phyloP scores from a whole-genome alignment of 345 rosid species.

The Populus ilicifolia region DNA sequence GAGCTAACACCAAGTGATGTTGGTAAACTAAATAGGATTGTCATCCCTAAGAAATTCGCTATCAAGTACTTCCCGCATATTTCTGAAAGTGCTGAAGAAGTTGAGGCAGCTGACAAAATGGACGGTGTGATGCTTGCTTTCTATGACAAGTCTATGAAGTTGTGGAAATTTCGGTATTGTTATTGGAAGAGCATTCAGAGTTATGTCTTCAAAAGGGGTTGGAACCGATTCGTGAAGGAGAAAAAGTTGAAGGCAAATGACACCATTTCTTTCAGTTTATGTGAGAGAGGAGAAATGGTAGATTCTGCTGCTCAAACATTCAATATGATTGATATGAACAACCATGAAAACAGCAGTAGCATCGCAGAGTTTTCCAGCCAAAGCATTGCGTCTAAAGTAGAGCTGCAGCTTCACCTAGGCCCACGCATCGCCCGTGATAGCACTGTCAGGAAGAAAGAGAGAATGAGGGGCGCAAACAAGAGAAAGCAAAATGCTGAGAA shows the following conservation, averaged over 20 bases:
- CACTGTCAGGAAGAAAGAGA: background rate
- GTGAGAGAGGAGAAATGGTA: slow-evolving; percentile 21
- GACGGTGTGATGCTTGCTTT: slow-evolving; percentile 48
- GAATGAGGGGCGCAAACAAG: background rate
- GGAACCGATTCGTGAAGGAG: slow-evolving; percentile 72
- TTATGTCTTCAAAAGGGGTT: slow-evolving; percentile 82
- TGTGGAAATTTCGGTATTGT: slow-evolving; percentile 81
- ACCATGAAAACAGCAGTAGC: background rate
- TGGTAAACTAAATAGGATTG: slow-evolving; percentile 81
- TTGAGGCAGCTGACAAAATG: background rate
- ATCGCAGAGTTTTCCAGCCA: background rate
- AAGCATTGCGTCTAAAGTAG: background rate
- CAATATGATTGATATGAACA: slow-evolving; percentile 40
- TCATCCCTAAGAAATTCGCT: slow-evolving; percentile 72
- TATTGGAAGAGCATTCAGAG: slow-evolving; percentile 91
- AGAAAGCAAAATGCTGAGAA: background rate
- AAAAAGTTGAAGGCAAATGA: slow-evolving; percentile 56
- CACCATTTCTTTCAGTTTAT: slow-evolving; percentile 41
- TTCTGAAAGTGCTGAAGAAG: slow-evolving; percentile 13
- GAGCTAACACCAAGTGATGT: slow-evolving; percentile 86
- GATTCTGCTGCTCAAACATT: slow-evolving; percentile 16
- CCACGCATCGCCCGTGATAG: background rate
- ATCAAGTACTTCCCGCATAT: slow-evolving; percentile 50
- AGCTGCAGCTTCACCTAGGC: slow-evolving; percentile 12
- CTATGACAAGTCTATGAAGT: slow-evolving; percentile 57